These are phyloP conservation scores for Arachis monticola DNA, from an alignment of 331 rosid genomes.

Conservation along the genomic window DNA sequence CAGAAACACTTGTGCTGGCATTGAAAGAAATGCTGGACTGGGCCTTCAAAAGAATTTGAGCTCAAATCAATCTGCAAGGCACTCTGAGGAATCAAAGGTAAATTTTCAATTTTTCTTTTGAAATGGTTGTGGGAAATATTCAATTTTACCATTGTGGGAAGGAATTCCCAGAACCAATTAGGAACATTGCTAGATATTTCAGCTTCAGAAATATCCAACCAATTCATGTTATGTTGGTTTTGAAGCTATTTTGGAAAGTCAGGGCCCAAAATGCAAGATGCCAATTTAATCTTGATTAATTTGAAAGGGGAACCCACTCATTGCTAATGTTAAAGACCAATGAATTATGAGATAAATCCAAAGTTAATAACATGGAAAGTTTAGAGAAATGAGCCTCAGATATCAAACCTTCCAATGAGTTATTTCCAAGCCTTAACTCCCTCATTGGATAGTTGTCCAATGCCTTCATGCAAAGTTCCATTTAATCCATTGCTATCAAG, in stretches of 20 bases:
- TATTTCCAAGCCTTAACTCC: not conserved
- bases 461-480: not conserved
- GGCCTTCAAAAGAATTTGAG: not conserved
- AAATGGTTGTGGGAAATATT: slow-evolving; percentile 32
- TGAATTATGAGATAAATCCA: slow-evolving; percentile 25
- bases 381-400: not conserved
- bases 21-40: not conserved
- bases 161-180: not conserved
- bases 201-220: not conserved
- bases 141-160: not conserved
- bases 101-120: not conserved
- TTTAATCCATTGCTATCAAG: not conserved
- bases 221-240: not conserved
- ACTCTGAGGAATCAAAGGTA: not conserved
- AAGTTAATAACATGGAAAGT: not conserved
- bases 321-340: not conserved
- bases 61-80: not conserved
- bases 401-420: slow-evolving; percentile 10
- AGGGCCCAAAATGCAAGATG: slow-evolving; percentile 19
- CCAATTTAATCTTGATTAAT: not conserved
- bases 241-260: not conserved
- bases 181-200: not conserved
- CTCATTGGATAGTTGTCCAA: not conserved
- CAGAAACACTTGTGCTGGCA: not conserved
- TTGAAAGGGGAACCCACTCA: slow-evolving; percentile 27